Evolutionary conservation across 148 eudicot genomes (phyloP).

Genomic region (Salicornia ramosissima): DNA sequence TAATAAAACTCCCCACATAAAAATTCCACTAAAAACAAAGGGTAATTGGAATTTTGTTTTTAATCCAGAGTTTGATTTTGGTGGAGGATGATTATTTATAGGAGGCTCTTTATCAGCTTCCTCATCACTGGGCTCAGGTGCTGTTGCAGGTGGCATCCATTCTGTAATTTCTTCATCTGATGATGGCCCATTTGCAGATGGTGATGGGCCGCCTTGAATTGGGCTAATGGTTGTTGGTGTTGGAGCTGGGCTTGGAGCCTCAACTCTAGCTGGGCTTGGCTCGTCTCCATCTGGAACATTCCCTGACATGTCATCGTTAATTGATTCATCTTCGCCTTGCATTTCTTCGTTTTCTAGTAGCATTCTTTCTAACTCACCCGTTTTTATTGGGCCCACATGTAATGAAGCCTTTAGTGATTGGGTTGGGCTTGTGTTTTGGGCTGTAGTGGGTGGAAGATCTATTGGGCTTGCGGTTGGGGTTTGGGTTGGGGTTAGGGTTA

Average conservation of each 20-base stretch:
- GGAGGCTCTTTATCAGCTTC: constrained; percentile 23
- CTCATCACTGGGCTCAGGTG: constrained; percentile 16
- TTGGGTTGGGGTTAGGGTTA: not conserved
- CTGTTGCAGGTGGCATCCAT: constrained; percentile 25
- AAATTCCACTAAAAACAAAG: constrained; percentile 23
- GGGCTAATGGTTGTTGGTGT: constrained; percentile 10
- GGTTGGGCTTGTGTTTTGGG: not conserved
- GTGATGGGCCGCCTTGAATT: constrained; percentile 3
- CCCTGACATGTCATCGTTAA: constrained; percentile 30
- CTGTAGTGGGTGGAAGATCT: not conserved
- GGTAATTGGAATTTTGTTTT: constrained; percentile 2
- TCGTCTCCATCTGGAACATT: constrained; percentile 32
- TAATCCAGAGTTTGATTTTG: constrained; percentile 2
- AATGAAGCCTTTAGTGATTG: not conserved
- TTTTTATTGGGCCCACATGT: constrained; percentile 9
- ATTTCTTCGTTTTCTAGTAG: constrained; percentile 18
- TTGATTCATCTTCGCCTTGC: not conserved
- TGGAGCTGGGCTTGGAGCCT: not conserved
- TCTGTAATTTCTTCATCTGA: constrained; percentile 18
- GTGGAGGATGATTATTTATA: not conserved
- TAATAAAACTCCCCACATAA: constrained; percentile 21
- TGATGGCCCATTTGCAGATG: not conserved
- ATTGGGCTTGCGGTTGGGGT: not conserved
- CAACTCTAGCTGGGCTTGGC: constrained; percentile 29
- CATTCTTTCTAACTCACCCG: constrained; percentile 17